phyloP scores from a whole-genome alignment of 208 protist genomes.

The Crithidia acanthocephali region DNA sequence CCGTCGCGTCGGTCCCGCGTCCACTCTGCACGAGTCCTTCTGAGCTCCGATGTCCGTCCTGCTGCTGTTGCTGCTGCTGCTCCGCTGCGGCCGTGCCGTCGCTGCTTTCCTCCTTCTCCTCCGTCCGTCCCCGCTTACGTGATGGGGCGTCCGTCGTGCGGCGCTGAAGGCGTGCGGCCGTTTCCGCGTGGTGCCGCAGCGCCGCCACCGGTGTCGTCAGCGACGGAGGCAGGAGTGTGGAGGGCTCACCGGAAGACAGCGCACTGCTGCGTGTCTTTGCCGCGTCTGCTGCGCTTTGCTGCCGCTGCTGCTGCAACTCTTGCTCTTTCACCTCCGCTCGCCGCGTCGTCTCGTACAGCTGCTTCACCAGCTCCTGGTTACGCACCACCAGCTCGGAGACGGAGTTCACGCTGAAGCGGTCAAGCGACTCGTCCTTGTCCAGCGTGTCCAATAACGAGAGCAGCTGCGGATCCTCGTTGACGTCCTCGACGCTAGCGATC shows the following conservation, averaged over 20 bases:
- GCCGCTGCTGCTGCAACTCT: neutral
- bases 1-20: neutral
- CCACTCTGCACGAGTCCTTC: neutral
- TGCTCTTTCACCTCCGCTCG: slow-evolving; percentile 28
- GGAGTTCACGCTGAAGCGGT: slow-evolving; percentile 69
- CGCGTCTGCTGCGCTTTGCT: neutral
- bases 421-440: slow-evolving; percentile 60
- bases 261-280: slow-evolving; percentile 12
- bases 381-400: slow-evolving; percentile 69
- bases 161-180: neutral
- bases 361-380: slow-evolving; percentile 78
- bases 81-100: neutral
- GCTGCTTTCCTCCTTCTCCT: neutral
- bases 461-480: slow-evolving; percentile 43
- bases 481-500: slow-evolving; percentile 23
- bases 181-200: slow-evolving; percentile 13
- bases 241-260: neutral
- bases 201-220: slow-evolving; percentile 8
- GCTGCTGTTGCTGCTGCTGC: slow-evolving; percentile 1
- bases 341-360: slow-evolving; percentile 69
- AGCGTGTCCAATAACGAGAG: slow-evolving; percentile 54
- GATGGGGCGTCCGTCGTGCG: neutral
- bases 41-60: too few relatives aligned
- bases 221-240: slow-evolving; percentile 2
- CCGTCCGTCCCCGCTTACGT: slow-evolving; percentile 3